Evolutionary conservation across 169 alveolate species (phyloP).

Genomic region (Plasmodium sp.): DNA sequence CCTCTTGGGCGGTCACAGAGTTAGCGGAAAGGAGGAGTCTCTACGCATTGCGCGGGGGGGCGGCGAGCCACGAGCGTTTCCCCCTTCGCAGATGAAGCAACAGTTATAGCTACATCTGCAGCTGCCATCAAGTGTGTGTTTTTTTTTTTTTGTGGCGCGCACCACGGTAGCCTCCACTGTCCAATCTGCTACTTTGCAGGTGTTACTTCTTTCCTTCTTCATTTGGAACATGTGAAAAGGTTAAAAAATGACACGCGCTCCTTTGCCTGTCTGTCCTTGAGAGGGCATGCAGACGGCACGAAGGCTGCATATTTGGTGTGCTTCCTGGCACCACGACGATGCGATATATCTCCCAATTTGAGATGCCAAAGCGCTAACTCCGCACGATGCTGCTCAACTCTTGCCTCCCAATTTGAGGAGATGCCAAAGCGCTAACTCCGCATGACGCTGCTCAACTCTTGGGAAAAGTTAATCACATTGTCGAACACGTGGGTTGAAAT

Average conservation of each 20-base stretch:
- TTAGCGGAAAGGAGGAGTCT: not conserved
- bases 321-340: not conserved
- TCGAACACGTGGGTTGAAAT: slow-evolving; percentile 54
- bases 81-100: not conserved
- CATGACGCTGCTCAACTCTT: slow-evolving; percentile 34
- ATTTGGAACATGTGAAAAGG: not conserved
- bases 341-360: not conserved
- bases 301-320: too few relatives aligned
- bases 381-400: slow-evolving; percentile 36
- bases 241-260: not conserved
- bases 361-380: not conserved
- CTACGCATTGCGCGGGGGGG: not conserved
- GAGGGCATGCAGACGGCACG: not conserved
- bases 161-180: not conserved
- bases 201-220: not conserved
- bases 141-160: not conserved
- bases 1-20: not conserved
- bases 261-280: not conserved
- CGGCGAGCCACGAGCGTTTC: not conserved
- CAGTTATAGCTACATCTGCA: not conserved
- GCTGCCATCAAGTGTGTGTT: not conserved
- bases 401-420: not conserved
- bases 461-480: slow-evolving; percentile 45
- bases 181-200: not conserved
- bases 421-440: not conserved